These are phyloP conservation scores for Chaetothyriales sp. DNA, from an alignment of 2,329 filamentous ascomycete genomes.

Conservation along the genomic window DNA sequence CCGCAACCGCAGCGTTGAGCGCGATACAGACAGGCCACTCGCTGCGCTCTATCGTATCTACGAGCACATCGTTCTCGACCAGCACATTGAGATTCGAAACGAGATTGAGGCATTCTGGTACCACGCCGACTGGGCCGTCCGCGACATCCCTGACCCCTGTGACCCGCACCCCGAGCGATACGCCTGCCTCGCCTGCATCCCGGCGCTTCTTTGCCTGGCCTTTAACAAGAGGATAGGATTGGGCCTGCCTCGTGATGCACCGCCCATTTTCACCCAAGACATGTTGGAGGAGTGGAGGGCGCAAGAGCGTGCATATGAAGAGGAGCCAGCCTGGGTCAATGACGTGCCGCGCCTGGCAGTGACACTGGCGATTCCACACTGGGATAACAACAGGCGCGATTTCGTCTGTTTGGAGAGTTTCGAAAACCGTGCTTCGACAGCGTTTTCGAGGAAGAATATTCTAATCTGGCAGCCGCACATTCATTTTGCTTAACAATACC, in stretches of 20 bases:
- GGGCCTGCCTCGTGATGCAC: constrained; percentile 2
- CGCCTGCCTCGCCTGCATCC: constrained; percentile 5
- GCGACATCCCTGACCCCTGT: constrained; percentile 4
- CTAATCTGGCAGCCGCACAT: not conserved
- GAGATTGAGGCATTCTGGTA: constrained; percentile 6
- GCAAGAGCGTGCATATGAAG: not conserved
- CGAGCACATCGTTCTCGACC: constrained; percentile 4
- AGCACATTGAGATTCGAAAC: constrained; percentile 3
- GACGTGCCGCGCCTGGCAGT: no score
- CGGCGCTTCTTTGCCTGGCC: not conserved
- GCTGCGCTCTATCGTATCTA: constrained; percentile 5
- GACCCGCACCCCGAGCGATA: constrained; percentile 4
- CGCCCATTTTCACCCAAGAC: constrained; percentile 3
- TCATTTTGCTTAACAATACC: not conserved
- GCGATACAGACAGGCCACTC: constrained; percentile 1
- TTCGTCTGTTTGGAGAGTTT: no score
- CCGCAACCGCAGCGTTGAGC: no score
- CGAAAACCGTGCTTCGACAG: not conserved
- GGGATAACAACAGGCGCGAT: no score
- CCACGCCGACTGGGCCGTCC: constrained; percentile 3
- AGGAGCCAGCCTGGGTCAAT: no score
- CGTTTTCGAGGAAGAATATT: constrained; percentile 3
- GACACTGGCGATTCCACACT: no score
- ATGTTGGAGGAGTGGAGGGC: constrained; percentile 1
- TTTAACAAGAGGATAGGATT: constrained; percentile 1